Evolutionary conservation across 768 basidiomycete species (phyloP).

Genomic region (Naematelia aurantialba): DNA sequence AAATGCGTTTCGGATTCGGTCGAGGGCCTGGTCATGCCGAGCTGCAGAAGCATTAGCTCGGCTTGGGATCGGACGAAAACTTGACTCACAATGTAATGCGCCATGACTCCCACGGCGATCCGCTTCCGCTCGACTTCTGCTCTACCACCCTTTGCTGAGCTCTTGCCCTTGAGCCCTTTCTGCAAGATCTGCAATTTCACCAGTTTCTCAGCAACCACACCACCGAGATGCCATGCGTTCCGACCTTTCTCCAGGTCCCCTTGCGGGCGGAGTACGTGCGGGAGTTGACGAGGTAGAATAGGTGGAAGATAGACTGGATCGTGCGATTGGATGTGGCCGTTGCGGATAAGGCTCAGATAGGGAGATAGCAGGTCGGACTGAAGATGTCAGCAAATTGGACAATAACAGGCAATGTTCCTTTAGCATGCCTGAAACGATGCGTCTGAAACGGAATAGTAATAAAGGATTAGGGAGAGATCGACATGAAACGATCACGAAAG

Average conservation of each 20-base stretch:
- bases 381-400: neutral
- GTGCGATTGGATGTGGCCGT: conserved; percentile 37
- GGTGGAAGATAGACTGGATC: conserved; percentile 40
- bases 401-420: neutral
- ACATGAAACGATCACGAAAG: too few species aligned
- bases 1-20: conserved; percentile 23
- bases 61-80: neutral
- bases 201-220: conserved; percentile 18
- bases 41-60: conserved; percentile 10
- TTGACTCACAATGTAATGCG: conserved; percentile 34
- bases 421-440: too few species aligned
- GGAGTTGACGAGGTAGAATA: conserved; percentile 26
- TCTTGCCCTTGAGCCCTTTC: neutral
- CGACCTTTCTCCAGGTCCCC: conserved; percentile 31
- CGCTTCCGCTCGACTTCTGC: conserved; percentile 7
- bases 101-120: conserved; percentile 26
- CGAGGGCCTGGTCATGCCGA: conserved; percentile 24
- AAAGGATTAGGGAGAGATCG: too few species aligned
- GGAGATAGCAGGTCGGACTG: conserved; percentile 38
- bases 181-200: conserved; percentile 11
- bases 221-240: conserved; percentile 33
- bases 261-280: conserved; percentile 16
- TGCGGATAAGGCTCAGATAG: conserved; percentile 27
- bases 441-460: too few species aligned
- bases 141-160: neutral